Percentiles rank a stretch among this genome's conserved stretches.
Conservation (phyloP, 371 early-diverging fungal species). For the Choanephora cucurbitarum region DNA sequence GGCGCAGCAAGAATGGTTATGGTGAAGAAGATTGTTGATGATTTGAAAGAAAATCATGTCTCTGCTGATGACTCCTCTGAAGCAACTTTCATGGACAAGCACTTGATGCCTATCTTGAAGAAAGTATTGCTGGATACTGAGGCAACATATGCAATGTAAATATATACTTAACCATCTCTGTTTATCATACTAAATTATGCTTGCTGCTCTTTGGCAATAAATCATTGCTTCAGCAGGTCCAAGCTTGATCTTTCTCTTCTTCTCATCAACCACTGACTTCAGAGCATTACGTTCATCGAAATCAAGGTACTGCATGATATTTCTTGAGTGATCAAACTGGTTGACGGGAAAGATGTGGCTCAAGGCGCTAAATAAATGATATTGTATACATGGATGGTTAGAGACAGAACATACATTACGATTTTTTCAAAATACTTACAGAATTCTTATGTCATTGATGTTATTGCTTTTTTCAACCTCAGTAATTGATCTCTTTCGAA, state of each 20-base stretch:
- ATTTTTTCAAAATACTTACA: conserved; percentile 31
- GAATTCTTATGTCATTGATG: background rate
- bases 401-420: background rate
- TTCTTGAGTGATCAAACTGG: background rate
- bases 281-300: background rate
- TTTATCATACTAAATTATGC: background rate
- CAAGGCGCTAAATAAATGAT: background rate
- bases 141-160: conserved; percentile 3
- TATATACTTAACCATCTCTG: background rate
- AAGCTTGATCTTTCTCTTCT: background rate
- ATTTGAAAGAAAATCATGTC: background rate
- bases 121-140: background rate
- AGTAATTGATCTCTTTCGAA: background rate
- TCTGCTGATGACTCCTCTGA: background rate
- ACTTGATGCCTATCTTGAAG: background rate
- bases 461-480: background rate
- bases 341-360: background rate
- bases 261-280: background rate
- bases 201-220: background rate
- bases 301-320: background rate
- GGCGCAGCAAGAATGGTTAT: background rate
- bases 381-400: background rate
- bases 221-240: background rate
- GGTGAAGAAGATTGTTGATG: background rate
- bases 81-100: background rate